phyloP scores from a whole-genome alignment of 2,329 filamentous ascomycete species.

The Ceratocystis eucalypticola region DNA sequence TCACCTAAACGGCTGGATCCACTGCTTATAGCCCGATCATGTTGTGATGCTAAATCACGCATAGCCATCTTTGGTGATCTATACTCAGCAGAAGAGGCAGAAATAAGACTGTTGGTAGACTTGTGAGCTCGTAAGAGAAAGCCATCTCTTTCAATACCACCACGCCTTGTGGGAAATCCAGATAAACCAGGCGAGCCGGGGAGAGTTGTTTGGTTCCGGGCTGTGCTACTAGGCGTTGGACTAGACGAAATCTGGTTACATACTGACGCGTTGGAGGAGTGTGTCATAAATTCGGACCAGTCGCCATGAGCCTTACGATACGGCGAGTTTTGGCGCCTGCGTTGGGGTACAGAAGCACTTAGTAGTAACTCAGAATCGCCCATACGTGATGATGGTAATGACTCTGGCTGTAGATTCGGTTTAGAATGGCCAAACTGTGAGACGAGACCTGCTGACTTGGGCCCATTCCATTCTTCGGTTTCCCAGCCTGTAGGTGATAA shows the following conservation, averaged over 20 bases:
- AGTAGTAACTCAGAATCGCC: not conserved
- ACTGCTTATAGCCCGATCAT: slow-evolving; percentile 6
- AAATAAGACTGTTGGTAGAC: slow-evolving; percentile 12
- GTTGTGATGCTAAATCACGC: not conserved
- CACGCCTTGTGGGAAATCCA: not conserved
- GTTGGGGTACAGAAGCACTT: not conserved
- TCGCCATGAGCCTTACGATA: slow-evolving; percentile 8
- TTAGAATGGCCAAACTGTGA: not conserved
- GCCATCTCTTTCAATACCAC: not conserved
- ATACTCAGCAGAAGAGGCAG: slow-evolving; percentile 5
- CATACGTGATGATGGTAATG: not conserved
- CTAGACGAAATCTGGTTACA: not conserved
- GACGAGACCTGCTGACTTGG: not conserved
- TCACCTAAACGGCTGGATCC: slow-evolving; percentile 5
- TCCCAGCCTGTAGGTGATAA: slow-evolving; percentile 11
- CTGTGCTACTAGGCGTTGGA: not conserved
- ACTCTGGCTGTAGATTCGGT: not conserved
- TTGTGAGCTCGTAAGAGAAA: not conserved
- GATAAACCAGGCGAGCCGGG: not conserved
- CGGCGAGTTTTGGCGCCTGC: slow-evolving; percentile 10
- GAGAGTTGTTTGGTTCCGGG: not conserved
- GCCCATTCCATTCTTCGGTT: slow-evolving; percentile 4
- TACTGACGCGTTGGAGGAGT: slow-evolving; percentile 12
- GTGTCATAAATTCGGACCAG: slow-evolving; percentile 1
- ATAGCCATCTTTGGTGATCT: slow-evolving; percentile 6